Percentiles rank a stretch among this genome's conserved stretches.
phyloP scores from a whole-genome alignment of 352 stramenopile species.

The Aphanomyces invadans region DNA sequence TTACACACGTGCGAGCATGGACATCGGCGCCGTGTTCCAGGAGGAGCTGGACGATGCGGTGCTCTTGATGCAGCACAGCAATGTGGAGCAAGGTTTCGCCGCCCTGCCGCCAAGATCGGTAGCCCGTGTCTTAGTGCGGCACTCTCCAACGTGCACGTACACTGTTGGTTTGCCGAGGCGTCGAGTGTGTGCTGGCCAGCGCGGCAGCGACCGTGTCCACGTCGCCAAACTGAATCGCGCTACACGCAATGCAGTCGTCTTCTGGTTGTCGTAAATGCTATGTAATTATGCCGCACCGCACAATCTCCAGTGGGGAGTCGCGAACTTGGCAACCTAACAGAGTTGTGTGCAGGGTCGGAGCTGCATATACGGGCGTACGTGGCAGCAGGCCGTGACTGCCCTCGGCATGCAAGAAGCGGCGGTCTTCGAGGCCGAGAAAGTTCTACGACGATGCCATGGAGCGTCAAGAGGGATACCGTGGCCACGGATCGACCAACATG shows the following conservation, averaged over 20 bases:
- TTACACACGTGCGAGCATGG: conserved; percentile 21
- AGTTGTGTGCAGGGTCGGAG: no score
- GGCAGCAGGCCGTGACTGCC: neutral
- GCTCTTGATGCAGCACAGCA: conserved; percentile 49
- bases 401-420: conserved; percentile 15
- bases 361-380: no score
- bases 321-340: conserved; percentile 5
- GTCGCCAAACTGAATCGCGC: conserved; percentile 48
- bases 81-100: conserved; percentile 63
- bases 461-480: neutral
- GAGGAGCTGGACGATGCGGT: conserved; percentile 42
- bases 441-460: neutral
- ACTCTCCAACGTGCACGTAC: conserved; percentile 10
- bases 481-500: conserved; percentile 1
- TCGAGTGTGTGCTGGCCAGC: conserved; percentile 5
- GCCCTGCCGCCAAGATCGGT: conserved; percentile 22
- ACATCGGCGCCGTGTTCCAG: conserved; percentile 42
- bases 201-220: conserved; percentile 28
- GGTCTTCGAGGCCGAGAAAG: conserved; percentile 24
- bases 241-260: neutral
- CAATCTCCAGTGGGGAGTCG: neutral
- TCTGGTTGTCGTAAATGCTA: neutral
- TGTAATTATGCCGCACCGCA: neutral
- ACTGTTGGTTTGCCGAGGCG: neutral
- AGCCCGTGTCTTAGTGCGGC: no score